Percentiles rank a stretch among this genome's conserved stretches.
Evolutionary conservation across 768 basidiomycete genomes (phyloP).

Genomic region (Clitopilus hobsonii): DNA sequence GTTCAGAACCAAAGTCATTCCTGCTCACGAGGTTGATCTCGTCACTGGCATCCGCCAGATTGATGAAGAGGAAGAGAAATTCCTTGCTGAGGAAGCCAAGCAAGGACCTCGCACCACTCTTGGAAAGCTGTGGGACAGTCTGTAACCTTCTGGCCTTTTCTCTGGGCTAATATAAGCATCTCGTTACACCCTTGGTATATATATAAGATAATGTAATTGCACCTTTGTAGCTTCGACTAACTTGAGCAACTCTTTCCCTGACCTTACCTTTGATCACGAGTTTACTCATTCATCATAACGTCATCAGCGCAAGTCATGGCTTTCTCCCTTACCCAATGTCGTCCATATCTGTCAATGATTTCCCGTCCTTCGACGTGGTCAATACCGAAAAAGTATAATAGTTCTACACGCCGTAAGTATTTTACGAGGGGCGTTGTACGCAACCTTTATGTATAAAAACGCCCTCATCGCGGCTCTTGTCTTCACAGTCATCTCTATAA

Average conservation of each 20-base stretch:
- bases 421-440: conserved; percentile 5
- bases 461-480: conserved; percentile 11
- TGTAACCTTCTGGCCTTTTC: conserved; percentile 19
- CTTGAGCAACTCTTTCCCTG: too few relatives aligned
- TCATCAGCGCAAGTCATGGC: background rate
- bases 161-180: background rate
- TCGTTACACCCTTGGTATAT: background rate
- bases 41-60: conserved; percentile 54
- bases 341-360: background rate
- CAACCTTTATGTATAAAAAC: conserved; percentile 12
- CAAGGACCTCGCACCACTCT: conserved; percentile 29
- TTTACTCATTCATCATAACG: background rate
- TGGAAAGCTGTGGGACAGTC: conserved; percentile 31
- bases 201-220: background rate
- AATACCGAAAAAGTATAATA: background rate
- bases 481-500: conserved; percentile 11
- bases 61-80: conserved; percentile 58
- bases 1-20: conserved; percentile 32
- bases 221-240: too few relatives aligned
- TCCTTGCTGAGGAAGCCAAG: conserved; percentile 36
- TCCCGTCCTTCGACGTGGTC: background rate
- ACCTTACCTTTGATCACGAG: background rate
- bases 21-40: conserved; percentile 52
- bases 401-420: conserved; percentile 3
- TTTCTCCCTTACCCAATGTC: background rate